These are phyloP conservation scores for Aspergillus steynii DNA, from an alignment of 495 filamentous ascomycete genomes.

Conservation along the genomic window DNA sequence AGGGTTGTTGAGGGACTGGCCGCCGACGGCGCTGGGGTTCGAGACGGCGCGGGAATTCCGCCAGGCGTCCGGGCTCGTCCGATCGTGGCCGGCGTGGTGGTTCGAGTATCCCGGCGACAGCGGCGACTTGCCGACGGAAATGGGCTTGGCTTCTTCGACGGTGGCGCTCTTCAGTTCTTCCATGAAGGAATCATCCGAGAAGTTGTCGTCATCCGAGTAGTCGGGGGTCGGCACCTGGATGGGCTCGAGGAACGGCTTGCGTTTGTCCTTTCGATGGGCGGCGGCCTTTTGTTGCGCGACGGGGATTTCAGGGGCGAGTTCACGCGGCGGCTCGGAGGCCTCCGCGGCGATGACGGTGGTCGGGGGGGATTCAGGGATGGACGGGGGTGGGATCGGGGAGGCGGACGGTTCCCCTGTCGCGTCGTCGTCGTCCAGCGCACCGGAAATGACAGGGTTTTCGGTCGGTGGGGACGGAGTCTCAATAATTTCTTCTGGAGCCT, in stretches of 20 bases:
- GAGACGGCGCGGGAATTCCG: conserved; percentile 54
- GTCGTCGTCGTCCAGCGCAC: conserved; percentile 20
- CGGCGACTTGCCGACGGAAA: conserved; percentile 83
- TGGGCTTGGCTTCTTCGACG: conserved; percentile 78
- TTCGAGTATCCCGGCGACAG: conserved; percentile 64
- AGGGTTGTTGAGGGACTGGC: conserved; percentile 24
- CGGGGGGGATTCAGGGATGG: conserved; percentile 19
- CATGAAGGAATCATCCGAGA: conserved; percentile 86
- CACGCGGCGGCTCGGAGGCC: conserved; percentile 16
- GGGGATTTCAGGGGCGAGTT: conserved; percentile 24
- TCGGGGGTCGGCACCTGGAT: conserved; percentile 57
- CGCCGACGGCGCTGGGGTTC: conserved; percentile 39
- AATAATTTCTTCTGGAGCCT: conserved; percentile 31
- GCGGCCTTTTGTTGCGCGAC: conserved; percentile 18
- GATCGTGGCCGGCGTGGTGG: conserved; percentile 23
- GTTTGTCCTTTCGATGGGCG: conserved; percentile 42
- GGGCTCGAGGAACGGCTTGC: conserved; percentile 52
- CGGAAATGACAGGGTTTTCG: conserved; percentile 20
- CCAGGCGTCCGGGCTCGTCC: conserved; percentile 33
- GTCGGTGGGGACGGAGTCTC: conserved; percentile 23
- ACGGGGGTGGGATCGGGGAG: conserved; percentile 16
- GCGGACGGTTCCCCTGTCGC: conserved; percentile 12
- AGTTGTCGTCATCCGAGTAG: conserved; percentile 61
- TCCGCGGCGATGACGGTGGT: conserved; percentile 16
- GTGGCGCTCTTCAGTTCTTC: conserved; percentile 83